A percentile compares a stretch with the other conserved stretches of the same genome.
phyloP scores from a whole-genome alignment of 257 asterid genomes.

The Primulina eburnea region DNA sequence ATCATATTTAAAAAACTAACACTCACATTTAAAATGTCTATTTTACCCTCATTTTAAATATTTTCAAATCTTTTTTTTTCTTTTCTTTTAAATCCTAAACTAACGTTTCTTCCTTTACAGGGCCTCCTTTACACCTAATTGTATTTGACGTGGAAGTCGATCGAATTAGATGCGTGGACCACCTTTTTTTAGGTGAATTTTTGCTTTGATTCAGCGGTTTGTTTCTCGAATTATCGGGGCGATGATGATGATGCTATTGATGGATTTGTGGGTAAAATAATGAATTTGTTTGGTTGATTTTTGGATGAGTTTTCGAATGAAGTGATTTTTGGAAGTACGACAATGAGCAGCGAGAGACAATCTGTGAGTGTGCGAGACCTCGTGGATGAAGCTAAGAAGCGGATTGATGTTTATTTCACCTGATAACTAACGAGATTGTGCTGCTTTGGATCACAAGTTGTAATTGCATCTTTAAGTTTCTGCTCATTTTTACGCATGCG shows the following conservation, averaged over 20 bases:
- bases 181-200: constrained; percentile 18
- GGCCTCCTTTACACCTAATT: constrained; percentile 35
- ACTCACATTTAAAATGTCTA: too few species aligned
- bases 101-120: too few species aligned
- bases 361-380: constrained; percentile 41
- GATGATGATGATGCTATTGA: too few species aligned
- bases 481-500: too few species aligned
- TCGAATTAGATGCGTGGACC: constrained; percentile 18
- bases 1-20: too few species aligned
- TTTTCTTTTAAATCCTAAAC: too few species aligned
- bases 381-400: constrained; percentile 54
- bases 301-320: constrained; percentile 29
- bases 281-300: constrained; percentile 10
- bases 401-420: constrained; percentile 23
- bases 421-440: neutral
- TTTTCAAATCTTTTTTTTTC: too few species aligned
- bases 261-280: constrained; percentile 21
- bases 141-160: constrained; percentile 20
- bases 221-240: constrained; percentile 29
- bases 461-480: neutral
- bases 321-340: constrained; percentile 21
- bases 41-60: too few species aligned
- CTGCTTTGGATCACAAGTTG: constrained; percentile 12
- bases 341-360: constrained; percentile 45
- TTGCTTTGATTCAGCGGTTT: constrained; percentile 11